A percentile compares a stretch with the other conserved stretches of the same genome.
Evolutionary conservation across 139 green algal species (phyloP).

Genomic region (Chlorella sp.): DNA sequence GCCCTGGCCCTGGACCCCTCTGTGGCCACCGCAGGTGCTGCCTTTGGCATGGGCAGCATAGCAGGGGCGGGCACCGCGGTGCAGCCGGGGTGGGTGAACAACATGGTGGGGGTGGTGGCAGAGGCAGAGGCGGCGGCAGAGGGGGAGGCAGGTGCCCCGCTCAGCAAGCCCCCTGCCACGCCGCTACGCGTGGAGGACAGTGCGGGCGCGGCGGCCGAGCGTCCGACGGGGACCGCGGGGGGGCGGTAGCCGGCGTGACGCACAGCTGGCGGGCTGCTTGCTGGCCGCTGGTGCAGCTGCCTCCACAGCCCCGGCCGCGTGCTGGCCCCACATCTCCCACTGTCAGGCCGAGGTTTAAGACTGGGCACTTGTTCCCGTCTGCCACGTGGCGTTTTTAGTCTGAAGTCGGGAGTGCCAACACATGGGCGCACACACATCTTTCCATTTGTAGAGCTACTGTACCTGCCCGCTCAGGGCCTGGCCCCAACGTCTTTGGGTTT

Average conservation of each 20-base stretch:
- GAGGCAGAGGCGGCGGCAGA: background rate
- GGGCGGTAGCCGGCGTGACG: no score
- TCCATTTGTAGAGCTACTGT: no score
- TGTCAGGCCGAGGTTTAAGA: no score
- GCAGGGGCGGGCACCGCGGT: background rate
- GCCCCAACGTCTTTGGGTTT: no score
- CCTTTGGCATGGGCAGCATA: constrained; percentile 15
- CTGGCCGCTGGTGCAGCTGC: background rate
- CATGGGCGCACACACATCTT: no score
- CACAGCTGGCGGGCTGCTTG: background rate
- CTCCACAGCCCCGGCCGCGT: background rate
- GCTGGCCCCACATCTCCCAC: no score
- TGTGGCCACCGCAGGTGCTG: constrained; percentile 52
- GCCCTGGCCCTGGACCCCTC: constrained; percentile 74
- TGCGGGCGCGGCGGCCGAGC: background rate
- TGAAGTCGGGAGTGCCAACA: no score
- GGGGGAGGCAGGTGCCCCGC: background rate
- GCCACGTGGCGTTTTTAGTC: no score
- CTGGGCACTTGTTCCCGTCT: no score
- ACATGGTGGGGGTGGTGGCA: constrained; percentile 7
- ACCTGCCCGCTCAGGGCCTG: no score
- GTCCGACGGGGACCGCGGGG: background rate
- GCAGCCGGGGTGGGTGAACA: constrained; percentile 6
- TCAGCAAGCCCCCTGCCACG: background rate
- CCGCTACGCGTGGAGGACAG: background rate